These are phyloP conservation scores for Colletotrichum tropicicola DNA, from an alignment of 2,329 filamentous ascomycete species.

Conservation along the genomic window DNA sequence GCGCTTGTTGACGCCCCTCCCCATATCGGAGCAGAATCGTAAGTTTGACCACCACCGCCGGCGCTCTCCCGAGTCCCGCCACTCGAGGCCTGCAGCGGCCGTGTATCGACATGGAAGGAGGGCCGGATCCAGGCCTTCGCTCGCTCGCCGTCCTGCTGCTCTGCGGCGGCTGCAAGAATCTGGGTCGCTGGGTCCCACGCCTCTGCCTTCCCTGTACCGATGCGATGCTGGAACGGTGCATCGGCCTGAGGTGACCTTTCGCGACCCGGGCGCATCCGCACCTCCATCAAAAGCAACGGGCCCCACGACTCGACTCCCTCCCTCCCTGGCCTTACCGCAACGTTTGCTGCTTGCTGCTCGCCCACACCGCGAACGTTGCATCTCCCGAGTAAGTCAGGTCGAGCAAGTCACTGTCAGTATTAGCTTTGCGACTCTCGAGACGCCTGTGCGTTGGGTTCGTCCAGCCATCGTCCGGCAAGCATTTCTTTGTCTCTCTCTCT, in stretches of 20 bases:
- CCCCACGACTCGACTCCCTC: not conserved
- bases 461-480: not conserved
- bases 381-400: too few relatives aligned
- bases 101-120: slow-evolving; percentile 16
- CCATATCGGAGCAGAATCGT: slow-evolving; percentile 12
- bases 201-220: not conserved
- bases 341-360: too few relatives aligned
- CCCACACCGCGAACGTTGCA: too few relatives aligned
- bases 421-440: not conserved
- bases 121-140: slow-evolving; percentile 1
- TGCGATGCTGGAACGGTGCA: not conserved
- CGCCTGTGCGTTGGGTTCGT: slow-evolving; percentile 6
- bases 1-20: not conserved
- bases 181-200: not conserved
- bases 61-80: not conserved
- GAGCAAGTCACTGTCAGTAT: too few relatives aligned
- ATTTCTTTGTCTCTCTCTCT: slow-evolving; percentile 9
- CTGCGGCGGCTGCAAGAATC: too few relatives aligned
- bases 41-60: slow-evolving; percentile 6
- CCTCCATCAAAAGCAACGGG: slow-evolving; percentile 11
- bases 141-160: too few relatives aligned
- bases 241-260: slow-evolving; percentile 7
- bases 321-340: too few relatives aligned
- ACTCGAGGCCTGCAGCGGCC: slow-evolving; percentile 1
- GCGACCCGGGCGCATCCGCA: slow-evolving; percentile 21